Base-by-base conservation (phyloP, 495 filamentous ascomycete species). In the Trypethelium eluteriae region DNA sequence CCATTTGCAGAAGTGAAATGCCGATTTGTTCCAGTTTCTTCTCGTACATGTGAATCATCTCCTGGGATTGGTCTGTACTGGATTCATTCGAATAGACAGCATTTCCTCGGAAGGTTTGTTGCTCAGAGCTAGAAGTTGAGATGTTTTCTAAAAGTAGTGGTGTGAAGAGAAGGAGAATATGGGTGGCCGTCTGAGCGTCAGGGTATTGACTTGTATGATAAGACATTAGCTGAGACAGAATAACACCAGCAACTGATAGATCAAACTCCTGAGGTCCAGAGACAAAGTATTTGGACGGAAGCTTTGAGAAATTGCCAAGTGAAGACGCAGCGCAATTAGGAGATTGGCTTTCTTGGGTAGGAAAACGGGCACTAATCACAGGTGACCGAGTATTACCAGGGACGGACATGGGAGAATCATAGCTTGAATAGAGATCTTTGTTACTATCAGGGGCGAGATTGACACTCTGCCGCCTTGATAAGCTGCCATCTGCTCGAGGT, bases 121-220 rank as follows among this genome's bases (percentile, higher is more conserved):
- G 32, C 35, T 63, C 64, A 49, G 47, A n/a, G 53, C 62, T 61
- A 65, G 64, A 41, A 64, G 65, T 39, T 66, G 62, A 12, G 50
- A 73, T 67, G 36, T 69, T 71, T 41, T 64, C 68, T 9, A 75
- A 73, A 0, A 79, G 67, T 12, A 78, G 67, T 12, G 77, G 76
- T 5, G 66, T 63, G 18, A 78, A 69, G 1, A 74, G 64, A n/a
- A 75, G 71, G 34, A 76, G 50, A 16, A 79, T 41, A 38, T 72
- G 57, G 10, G 76, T 67, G 1, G 75, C 65, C 0, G 69, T 72
- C 69, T 79, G 76, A 5, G 74, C 74, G 64, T 79, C 74, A 34
- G 71, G 69, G 34, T 68, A 41, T 2, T 36, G 66, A 36, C 34
- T 41, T 7, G 70, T 70, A 64, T 76, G 69, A 64, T 73, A 71